Evolutionary conservation across 2,329 filamentous ascomycete genomes (phyloP), one percentile per base, ranked within the genome.

Genomic region (Exophiala spinifera): DNA sequence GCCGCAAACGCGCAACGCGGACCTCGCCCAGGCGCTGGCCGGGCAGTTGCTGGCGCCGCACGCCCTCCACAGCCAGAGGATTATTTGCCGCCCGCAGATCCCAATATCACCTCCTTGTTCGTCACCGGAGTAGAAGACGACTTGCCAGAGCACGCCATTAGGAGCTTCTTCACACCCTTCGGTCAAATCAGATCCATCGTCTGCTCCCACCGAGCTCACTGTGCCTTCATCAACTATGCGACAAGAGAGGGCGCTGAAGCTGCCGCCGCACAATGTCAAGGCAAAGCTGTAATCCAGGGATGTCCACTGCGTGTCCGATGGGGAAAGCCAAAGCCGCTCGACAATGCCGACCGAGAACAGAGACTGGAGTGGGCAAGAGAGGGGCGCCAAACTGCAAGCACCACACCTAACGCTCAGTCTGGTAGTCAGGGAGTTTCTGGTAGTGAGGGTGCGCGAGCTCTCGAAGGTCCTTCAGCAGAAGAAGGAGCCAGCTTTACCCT

Each of bases 71-170:
- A 85, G 14, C 87, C 88, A 0, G 85, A 89, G 66, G 94, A 99
- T 72, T 95, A 91, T 73, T 72, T 86, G 2, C 94, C 94, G 0
- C 95, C 94, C 0, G 75, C 82, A 2, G 92, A 99, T 67, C 81
- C 78, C 52, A 94, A 89, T 56, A 87, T 99, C 68, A 95, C 89
- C 65, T 96, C 92, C 0, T 80, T 99, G 0, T 99, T 99, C 67
- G 81, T 97, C 25, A 96, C 92, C 0, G 95, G 94, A 7, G 85
- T 99, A 1, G 94, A 99, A 71, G 94, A 99, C 68, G 94, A 99
- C 66, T 78, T 99, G 5, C 91, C 92, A 1, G 94, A 99, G 71
- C 86, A 91, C 72, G 91, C 91, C 65, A 79, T 99, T 21, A 88
- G 94, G 45, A 87, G 90, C 2, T 94, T 95, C 71, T 99, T 99